phyloP scores from a whole-genome alignment of 192 early-diverging fungal genomes.

The Linnemannia zychae region DNA sequence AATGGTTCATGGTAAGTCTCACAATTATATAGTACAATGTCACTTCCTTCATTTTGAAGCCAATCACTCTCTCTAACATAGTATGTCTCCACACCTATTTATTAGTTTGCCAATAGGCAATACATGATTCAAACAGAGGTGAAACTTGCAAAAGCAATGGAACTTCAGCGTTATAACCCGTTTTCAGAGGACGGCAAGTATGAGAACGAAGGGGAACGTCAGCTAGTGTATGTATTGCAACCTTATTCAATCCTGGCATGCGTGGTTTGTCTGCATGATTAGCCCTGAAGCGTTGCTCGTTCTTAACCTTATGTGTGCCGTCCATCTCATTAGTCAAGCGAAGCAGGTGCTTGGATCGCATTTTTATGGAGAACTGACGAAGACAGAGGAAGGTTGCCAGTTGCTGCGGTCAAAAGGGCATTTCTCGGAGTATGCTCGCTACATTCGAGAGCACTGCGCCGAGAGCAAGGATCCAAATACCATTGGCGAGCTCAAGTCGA shows the following conservation, averaged over 20 bases:
- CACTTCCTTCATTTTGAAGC: neutral
- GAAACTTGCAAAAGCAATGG: constrained; percentile 50
- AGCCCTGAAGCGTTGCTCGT: neutral
- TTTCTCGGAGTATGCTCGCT: constrained; percentile 72
- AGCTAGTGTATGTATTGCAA: constrained; percentile 30
- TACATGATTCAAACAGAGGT: constrained; percentile 57
- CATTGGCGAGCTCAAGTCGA: constrained; percentile 74
- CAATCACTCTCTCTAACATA: neutral
- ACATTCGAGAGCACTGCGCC: constrained; percentile 64
- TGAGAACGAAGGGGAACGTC: constrained; percentile 37
- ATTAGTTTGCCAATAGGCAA: constrained; percentile 62
- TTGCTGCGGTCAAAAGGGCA: constrained; percentile 75
- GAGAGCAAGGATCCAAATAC: constrained; percentile 55
- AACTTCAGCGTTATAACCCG: constrained; percentile 47
- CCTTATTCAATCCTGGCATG: neutral
- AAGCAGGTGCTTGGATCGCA: constrained; percentile 67
- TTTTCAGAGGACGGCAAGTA: constrained; percentile 53
- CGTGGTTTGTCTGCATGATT: neutral
- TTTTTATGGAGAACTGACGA: constrained; percentile 85
- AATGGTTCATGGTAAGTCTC: constrained; percentile 81
- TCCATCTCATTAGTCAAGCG: constrained; percentile 19
- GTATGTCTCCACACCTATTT: constrained; percentile 69
- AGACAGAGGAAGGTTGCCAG: constrained; percentile 80
- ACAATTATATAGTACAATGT: neutral
- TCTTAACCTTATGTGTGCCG: neutral